Base-by-base conservation (phyloP, 78 protist species). In the Ministeria vibrans region DNA sequence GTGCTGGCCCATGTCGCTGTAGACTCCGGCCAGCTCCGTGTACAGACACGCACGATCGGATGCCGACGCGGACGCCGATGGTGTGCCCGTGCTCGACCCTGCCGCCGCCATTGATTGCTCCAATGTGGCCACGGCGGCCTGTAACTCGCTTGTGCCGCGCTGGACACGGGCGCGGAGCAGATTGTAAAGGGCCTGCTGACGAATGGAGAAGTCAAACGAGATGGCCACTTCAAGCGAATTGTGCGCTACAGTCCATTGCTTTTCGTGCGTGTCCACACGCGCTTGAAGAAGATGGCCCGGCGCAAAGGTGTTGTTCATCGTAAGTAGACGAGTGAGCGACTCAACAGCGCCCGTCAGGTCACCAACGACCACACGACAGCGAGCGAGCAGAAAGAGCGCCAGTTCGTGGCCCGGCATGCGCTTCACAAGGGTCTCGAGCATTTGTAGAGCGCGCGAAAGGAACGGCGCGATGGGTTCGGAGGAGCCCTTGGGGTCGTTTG, bases 301-400 rank as follows among this genome's bases (percentile, higher is more conserved):
- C n/a, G 55, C 28, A 7, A 27, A 69, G 1, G 25, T 34, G 36
- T 0, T 39, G 69, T 82, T 39, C 46, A 62, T 42, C n/a, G 51
- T 2, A 28, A 83, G 44, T n/a, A 49, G 23, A 0, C 9, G 39
- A 32, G 38, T 34, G 45, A 62, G 46, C 4, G 45, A 18, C 28
- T 30, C 63, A 30, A 0, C 27, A 27, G 93, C 90, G 28, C 23
- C 61, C 27, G 75, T 86, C 2, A 66, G 4, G 72, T 79, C 86
- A 39, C 62, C 39, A 34, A 1, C 1, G 51, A 86, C n/a, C 36
- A 45, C 80, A 30, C 43, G n/a, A 11, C 46, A 34, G 13, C 83
- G 66, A n/a, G 90, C 81, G 15, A 80, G 75, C 23, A 78, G 76
- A 22, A 68, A 77, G 66, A 62, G 73, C n/a, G 63, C 83, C 46